Percentiles rank a stretch among this genome's conserved stretches.
Conservation (phyloP, 345 rosid genomes). For the Angophora floribunda region DNA sequence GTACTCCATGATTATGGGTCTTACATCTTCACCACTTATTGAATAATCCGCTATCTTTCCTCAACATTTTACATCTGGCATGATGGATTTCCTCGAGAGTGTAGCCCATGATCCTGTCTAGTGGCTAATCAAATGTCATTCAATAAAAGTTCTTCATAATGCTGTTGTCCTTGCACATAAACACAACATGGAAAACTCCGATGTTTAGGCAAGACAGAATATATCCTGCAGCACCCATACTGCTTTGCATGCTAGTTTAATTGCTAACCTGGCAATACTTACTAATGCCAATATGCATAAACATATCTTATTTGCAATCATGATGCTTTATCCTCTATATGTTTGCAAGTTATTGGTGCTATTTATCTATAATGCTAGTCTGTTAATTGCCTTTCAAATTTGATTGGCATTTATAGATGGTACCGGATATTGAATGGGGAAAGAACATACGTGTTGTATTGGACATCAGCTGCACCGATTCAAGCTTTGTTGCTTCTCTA, state of each 20-base stretch:
- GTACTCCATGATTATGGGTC: background rate
- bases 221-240: background rate
- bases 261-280: background rate
- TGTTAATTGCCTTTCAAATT: constrained; percentile 8
- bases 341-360: background rate
- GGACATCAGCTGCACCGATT: constrained; percentile 71
- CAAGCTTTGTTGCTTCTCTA: constrained; percentile 67
- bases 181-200: background rate
- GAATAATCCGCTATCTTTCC: background rate
- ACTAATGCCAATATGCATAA: background rate
- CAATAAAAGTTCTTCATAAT: background rate
- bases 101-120: background rate
- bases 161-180: background rate
- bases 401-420: constrained; percentile 66
- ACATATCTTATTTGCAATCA: background rate
- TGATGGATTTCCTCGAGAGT: background rate
- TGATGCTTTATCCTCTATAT: background rate
- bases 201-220: background rate
- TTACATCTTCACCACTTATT: background rate
- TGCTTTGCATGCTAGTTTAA: background rate
- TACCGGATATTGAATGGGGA: constrained; percentile 99
- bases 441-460: constrained; percentile 84
- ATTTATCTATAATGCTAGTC: background rate
- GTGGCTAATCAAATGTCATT: background rate
- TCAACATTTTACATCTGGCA: background rate